A percentile compares a stretch with the other conserved stretches of the same genome.
These are phyloP conservation scores for Candida incommunis DNA, from an alignment of 805 yeast species.

Conservation along the genomic window DNA sequence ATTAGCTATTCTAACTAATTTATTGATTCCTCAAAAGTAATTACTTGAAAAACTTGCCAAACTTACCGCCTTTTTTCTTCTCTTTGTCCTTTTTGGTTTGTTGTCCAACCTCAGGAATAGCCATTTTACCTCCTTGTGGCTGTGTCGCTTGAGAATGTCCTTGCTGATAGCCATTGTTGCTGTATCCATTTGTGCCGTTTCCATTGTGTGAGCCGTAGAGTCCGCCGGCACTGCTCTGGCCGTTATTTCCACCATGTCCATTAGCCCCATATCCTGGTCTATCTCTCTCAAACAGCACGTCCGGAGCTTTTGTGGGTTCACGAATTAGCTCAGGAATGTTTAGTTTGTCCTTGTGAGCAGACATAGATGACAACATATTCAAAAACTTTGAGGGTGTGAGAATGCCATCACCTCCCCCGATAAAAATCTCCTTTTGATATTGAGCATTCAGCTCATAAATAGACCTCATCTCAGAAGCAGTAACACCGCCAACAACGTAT, in stretches of 20 bases:
- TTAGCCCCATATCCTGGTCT: background rate
- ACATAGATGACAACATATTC: conserved; percentile 16
- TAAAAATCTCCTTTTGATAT: conserved; percentile 49
- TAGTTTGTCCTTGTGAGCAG: conserved; percentile 17
- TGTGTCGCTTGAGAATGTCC: no score
- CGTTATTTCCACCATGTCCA: no score
- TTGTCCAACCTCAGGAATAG: conserved; percentile 1
- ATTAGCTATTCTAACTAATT: background rate
- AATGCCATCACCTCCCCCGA: conserved; percentile 63
- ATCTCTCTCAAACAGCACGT: background rate
- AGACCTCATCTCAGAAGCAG: conserved; percentile 67
- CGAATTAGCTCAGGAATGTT: conserved; percentile 19
- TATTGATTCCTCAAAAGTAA: background rate
- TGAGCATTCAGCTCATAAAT: conserved; percentile 53
- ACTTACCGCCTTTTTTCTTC: conserved; percentile 8
- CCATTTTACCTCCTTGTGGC: no score
- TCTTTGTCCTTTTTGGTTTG: conserved; percentile 1
- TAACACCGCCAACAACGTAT: conserved; percentile 80
- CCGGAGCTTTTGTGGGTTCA: background rate
- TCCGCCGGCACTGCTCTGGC: no score
- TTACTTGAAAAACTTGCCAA: conserved; percentile 6
- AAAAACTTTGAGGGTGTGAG: conserved; percentile 28
- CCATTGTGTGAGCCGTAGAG: no score
- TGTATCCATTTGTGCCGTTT: no score
- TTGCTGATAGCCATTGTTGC: no score